Conservation (phyloP, 2,329 filamentous ascomycete species). For the Hypoxylon sp. region DNA sequence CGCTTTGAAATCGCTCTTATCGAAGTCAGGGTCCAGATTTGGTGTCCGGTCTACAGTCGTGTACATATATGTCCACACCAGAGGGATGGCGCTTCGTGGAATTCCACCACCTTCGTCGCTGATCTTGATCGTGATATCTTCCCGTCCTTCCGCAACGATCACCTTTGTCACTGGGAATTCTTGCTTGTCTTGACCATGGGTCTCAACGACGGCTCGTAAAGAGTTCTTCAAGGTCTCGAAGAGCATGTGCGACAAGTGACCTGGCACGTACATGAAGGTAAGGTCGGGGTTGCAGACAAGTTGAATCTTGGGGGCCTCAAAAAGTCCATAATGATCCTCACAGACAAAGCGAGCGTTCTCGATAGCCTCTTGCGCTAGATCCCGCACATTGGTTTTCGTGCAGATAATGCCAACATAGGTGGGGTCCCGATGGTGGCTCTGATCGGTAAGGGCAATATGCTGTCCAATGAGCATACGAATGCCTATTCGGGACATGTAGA, state of each 20-base stretch:
- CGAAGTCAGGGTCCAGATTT: slow-evolving; percentile 95
- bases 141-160: slow-evolving; percentile 96
- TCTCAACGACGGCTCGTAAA: slow-evolving; percentile 94
- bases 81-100: slow-evolving; percentile 89
- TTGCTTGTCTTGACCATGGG: slow-evolving; percentile 93
- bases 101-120: slow-evolving; percentile 97
- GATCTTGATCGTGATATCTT: slow-evolving; percentile 99
- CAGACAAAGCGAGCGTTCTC: slow-evolving; percentile 99
- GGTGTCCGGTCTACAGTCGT: slow-evolving; percentile 98
- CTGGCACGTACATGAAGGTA: slow-evolving; percentile 99
- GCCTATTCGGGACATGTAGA: slow-evolving; percentile 99
- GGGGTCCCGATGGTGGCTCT: slow-evolving; percentile 88
- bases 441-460: slow-evolving; percentile 96
- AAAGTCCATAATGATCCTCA: slow-evolving; percentile 97
- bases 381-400: slow-evolving; percentile 96
- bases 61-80: slow-evolving; percentile 99
- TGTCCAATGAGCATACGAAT: slow-evolving; percentile 99
- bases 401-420: slow-evolving; percentile 99
- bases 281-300: slow-evolving; percentile 94
- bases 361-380: slow-evolving; percentile 96
- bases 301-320: slow-evolving; percentile 96
- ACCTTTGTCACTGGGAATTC: slow-evolving; percentile 98
- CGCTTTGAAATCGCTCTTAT: slow-evolving; percentile 99
- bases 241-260: slow-evolving; percentile 99
- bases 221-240: slow-evolving; percentile 99